A percentile compares a stretch with the other conserved stretches of the same genome.
Conservation (phyloP, 2,329 filamentous ascomycete genomes). For the Nectriaceae sp. region DNA sequence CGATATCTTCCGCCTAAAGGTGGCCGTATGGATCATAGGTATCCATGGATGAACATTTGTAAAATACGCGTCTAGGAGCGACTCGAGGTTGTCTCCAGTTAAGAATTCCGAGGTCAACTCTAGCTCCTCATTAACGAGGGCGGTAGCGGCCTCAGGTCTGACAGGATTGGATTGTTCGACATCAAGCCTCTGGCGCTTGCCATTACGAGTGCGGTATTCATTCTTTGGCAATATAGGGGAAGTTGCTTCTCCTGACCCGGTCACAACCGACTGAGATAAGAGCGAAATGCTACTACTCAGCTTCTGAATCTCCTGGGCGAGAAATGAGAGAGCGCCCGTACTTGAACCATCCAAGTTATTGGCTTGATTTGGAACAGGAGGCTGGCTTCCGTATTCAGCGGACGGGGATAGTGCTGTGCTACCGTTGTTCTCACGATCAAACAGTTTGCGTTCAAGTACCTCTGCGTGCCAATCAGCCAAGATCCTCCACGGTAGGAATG, state of each 20-base stretch:
- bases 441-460: neutral
- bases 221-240: neutral
- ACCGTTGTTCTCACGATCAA: neutral
- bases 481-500: neutral
- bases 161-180: neutral
- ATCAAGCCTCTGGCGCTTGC: neutral
- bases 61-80: constrained; percentile 34
- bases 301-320: neutral
- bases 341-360: neutral
- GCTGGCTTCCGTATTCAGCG: neutral
- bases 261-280: no score
- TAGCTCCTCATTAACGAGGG: neutral
- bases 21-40: constrained; percentile 37
- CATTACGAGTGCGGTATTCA: neutral
- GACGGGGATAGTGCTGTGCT: neutral
- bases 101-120: neutral
- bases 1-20: constrained; percentile 29
- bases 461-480: neutral
- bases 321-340: neutral
- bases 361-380: neutral
- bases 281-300: no score
- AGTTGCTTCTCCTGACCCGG: neutral
- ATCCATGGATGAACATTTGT: constrained; percentile 43
- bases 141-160: neutral
- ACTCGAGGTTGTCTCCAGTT: constrained; percentile 10